These are phyloP conservation scores for Monilinia fructigena DNA, from an alignment of 2,329 filamentous ascomycete genomes.

Conservation along the genomic window DNA sequence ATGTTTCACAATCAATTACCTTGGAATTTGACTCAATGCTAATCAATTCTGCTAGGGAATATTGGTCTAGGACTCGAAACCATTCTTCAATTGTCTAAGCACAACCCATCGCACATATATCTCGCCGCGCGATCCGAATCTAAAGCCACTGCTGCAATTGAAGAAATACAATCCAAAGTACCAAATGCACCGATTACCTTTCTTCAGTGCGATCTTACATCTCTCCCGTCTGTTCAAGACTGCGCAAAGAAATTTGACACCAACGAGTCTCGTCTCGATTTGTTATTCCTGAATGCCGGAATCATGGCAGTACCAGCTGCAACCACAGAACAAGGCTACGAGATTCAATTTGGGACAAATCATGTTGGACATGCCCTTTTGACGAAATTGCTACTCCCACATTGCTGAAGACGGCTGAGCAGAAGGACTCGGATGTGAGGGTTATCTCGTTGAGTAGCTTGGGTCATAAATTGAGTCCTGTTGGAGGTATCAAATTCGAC, in stretches of 20 bases:
- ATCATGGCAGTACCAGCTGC: conserved; percentile 44
- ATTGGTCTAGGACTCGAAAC: conserved; percentile 49
- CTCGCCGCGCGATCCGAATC: conserved; percentile 43
- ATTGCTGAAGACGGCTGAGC: conserved; percentile 35
- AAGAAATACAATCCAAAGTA: conserved; percentile 40
- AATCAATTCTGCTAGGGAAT: conserved; percentile 27
- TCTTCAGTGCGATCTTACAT: conserved; percentile 44
- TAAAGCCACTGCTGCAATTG: conserved; percentile 42
- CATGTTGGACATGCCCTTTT: conserved; percentile 50
- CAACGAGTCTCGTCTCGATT: conserved; percentile 44
- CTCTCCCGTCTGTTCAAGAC: conserved; percentile 45
- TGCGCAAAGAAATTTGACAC: conserved; percentile 44
- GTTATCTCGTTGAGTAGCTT: conserved; percentile 20
- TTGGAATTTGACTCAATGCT: not conserved
- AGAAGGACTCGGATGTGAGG: conserved; percentile 28
- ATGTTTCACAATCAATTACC: not conserved
- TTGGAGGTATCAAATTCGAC: conserved; percentile 38
- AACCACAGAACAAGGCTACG: conserved; percentile 48
- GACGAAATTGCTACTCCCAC: conserved; percentile 41
- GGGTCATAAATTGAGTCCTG: conserved; percentile 10
- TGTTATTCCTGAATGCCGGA: conserved; percentile 49
- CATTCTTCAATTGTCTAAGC: conserved; percentile 44
- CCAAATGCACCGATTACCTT: conserved; percentile 26
- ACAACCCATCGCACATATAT: conserved; percentile 44
- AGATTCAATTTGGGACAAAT: conserved; percentile 50